A percentile compares a stretch with the other conserved stretches of the same genome.
Evolutionary conservation across 352 stramenopile species (phyloP).

Genomic region (Globisporangium nagaii): DNA sequence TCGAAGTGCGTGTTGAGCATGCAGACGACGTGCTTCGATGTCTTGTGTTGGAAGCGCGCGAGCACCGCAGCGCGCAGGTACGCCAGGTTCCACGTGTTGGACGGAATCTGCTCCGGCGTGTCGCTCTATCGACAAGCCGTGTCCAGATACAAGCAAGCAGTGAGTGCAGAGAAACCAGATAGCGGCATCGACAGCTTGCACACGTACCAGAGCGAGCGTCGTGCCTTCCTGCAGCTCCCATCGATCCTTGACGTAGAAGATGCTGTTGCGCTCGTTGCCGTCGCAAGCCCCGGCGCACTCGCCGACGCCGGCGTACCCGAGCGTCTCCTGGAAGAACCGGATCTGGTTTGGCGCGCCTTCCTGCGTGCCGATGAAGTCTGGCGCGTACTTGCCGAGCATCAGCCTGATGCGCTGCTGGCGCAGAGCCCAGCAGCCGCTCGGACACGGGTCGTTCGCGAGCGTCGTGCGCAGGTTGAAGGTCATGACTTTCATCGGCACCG

Average conservation of each 20-base stretch:
- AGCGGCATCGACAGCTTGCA: too few species aligned
- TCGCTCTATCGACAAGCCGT: conserved; percentile 39
- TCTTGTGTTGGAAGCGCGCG: conserved; percentile 42
- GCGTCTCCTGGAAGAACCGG: conserved; percentile 33
- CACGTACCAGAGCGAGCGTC: conserved; percentile 63
- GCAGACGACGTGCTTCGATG: conserved; percentile 27
- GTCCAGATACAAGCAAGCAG: neutral
- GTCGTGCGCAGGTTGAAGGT: conserved; percentile 72
- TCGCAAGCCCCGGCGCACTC: conserved; percentile 55
- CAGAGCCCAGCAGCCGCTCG: conserved; percentile 51
- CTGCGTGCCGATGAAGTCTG: conserved; percentile 65
- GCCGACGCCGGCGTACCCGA: conserved; percentile 38
- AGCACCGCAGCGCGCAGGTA: conserved; percentile 55
- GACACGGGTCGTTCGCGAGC: conserved; percentile 54
- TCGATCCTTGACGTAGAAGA: conserved; percentile 47
- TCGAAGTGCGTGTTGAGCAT: conserved; percentile 81
- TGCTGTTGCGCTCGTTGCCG: conserved; percentile 60
- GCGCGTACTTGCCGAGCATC: conserved; percentile 37
- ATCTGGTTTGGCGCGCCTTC: conserved; percentile 56
- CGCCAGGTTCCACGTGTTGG: conserved; percentile 62
- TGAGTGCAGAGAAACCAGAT: neutral
- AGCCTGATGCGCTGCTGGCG: conserved; percentile 36
- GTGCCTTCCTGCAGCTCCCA: conserved; percentile 33
- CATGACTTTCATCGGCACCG: conserved; percentile 41
- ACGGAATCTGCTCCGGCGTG: conserved; percentile 41